phyloP scores from a whole-genome alignment of 768 basidiomycete species.

The Tephrocybe sp. region DNA sequence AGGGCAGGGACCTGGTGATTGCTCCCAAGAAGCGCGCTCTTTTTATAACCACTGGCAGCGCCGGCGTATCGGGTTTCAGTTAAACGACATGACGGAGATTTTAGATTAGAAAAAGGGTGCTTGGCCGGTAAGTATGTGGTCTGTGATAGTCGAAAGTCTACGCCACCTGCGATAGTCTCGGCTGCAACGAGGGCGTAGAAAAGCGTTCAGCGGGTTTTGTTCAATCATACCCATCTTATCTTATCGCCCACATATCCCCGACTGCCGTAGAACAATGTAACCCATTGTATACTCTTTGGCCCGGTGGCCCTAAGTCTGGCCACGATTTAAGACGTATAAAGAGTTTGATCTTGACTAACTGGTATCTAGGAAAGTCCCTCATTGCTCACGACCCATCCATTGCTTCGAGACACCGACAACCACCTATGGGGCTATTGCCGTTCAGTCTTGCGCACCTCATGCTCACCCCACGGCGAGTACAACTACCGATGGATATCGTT shows the following conservation, averaged over 20 bases:
- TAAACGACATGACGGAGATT: conserved; percentile 3
- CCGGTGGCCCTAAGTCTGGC: not conserved
- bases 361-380: not conserved
- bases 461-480: conserved; percentile 52
- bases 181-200: too few species aligned
- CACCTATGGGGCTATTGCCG: conserved; percentile 28
- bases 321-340: conserved; percentile 9
- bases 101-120: not conserved
- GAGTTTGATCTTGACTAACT: conserved; percentile 9
- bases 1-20: not conserved
- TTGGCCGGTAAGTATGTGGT: not conserved
- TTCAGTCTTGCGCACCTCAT: conserved; percentile 54
- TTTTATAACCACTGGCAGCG: conserved; percentile 9
- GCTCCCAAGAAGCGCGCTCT: conserved; percentile 1
- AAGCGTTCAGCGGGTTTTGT: too few species aligned
- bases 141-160: not conserved
- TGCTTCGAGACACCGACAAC: not conserved
- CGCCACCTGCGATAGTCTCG: conserved; percentile 8
- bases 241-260: conserved; percentile 1
- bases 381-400: not conserved
- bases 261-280: not conserved
- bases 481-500: conserved; percentile 40
- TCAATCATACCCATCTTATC: too few species aligned
- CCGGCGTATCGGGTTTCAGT: conserved; percentile 15
- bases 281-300: not conserved